Evolutionary conservation across 2,329 filamentous ascomycete species (phyloP).

Genomic region (Fonsecaea pedrosoi): DNA sequence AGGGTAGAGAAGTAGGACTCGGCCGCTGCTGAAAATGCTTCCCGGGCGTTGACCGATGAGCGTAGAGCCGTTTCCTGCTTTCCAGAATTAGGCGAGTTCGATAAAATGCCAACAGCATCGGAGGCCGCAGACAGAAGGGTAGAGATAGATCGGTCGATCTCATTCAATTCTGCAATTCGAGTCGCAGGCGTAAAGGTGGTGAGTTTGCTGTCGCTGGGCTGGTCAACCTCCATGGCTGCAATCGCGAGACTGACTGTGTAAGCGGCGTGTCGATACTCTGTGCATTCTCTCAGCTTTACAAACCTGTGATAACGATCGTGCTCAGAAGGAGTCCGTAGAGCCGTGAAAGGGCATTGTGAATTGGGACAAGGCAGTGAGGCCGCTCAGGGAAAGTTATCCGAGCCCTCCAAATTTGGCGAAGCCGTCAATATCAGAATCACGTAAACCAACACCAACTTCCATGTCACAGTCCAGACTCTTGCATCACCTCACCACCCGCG

Average conservation of each 20-base stretch:
- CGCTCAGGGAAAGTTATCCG: neutral
- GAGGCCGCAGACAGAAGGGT: conserved; percentile 65
- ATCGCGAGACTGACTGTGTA: neutral
- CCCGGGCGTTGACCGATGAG: conserved; percentile 23
- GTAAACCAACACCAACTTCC: neutral
- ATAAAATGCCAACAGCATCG: conserved; percentile 68
- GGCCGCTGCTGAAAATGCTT: conserved; percentile 59
- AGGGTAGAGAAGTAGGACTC: conserved; percentile 73
- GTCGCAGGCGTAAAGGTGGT: conserved; percentile 61
- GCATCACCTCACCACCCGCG: neutral
- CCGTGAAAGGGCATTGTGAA: neutral
- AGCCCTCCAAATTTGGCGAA: neutral
- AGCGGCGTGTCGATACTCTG: neutral
- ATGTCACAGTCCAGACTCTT: neutral
- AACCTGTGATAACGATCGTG: neutral
- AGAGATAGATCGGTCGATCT: conserved; percentile 65
- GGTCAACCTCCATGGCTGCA: conserved; percentile 28
- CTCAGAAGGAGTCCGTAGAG: too few species aligned
- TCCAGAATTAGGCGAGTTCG: conserved; percentile 48
- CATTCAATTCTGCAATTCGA: conserved; percentile 79
- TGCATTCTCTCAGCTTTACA: neutral
- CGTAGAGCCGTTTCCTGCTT: conserved; percentile 22
- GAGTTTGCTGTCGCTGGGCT: neutral
- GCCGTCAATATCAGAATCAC: conserved; percentile 3
- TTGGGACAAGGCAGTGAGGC: neutral